Percentiles rank a stretch among this genome's conserved stretches.
Evolutionary conservation across 495 filamentous ascomycete species (phyloP).

Genomic region (Chaetomium tenue): DNA sequence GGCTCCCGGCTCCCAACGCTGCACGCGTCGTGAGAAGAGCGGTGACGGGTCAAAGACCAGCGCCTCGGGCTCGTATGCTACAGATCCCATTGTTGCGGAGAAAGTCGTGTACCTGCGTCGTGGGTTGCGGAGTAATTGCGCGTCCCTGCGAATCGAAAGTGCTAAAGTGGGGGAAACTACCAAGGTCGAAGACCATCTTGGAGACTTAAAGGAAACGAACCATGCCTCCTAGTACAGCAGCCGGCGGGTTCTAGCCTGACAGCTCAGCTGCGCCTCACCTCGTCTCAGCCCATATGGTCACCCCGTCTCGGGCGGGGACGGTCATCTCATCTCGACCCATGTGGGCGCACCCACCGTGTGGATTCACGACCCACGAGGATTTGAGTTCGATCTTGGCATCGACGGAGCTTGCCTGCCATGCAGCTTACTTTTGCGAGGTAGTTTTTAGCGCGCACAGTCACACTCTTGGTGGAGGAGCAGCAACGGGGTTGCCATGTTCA

Average conservation of each 20-base stretch:
- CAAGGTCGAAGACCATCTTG: not conserved
- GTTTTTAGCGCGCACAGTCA: conserved; percentile 1
- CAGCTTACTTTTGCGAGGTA: not conserved
- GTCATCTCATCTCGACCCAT: too few species aligned
- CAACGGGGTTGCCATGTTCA: not conserved
- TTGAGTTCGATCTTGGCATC: not conserved
- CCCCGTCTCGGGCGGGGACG: too few species aligned
- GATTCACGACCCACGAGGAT: too few species aligned
- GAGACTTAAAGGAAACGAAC: conserved; percentile 5
- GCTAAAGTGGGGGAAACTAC: conserved; percentile 3
- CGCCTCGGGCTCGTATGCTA: conserved; percentile 5
- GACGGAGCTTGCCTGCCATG: conserved; percentile 6
- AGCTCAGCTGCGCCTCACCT: conserved; percentile 12
- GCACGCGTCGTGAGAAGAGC: conserved; percentile 16
- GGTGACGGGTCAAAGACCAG: conserved; percentile 13
- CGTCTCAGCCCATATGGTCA: conserved; percentile 4
- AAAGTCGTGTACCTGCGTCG: conserved; percentile 1
- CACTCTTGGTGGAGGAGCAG: not conserved
- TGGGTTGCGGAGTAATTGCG: conserved; percentile 4
- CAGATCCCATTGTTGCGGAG: conserved; percentile 6
- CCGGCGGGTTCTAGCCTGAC: conserved; percentile 1
- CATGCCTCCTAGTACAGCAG: not conserved
- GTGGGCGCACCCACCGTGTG: too few species aligned
- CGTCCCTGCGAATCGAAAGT: not conserved
- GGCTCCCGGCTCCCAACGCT: conserved; percentile 19